Base-by-base conservation (phyloP, 1,284 basidiomycete species). In the Wolfiporia cocos region DNA sequence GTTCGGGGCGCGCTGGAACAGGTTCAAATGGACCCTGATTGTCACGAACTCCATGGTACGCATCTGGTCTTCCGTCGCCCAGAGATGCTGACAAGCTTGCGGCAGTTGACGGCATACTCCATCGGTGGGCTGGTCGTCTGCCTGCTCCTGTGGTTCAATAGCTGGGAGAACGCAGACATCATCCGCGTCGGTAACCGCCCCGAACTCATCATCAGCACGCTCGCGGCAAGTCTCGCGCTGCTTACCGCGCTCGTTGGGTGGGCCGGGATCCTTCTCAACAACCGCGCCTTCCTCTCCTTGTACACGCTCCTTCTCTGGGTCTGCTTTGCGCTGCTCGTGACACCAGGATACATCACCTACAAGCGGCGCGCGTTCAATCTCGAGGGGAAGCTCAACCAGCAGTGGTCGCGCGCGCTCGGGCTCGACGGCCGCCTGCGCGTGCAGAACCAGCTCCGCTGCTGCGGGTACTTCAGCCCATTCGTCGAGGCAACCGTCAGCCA, bases 211-310 rank as follows among this genome's bases (percentile, higher is more conserved):
- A 64, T 79, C 34, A 76, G 76, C n/a, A 81, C 77, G 14, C 52
- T 73, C 37, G 78, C 74, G 7, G 61, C 66, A 2, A 51, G 64
- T 5, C 50, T 78, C 29, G 71, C 67, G 41, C 57, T 76, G 40
- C 57, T 79, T 44, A 78, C 78, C 15, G 69, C 76, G 4, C 62
- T 81, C 34, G 63, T 81, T 51, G 78, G 78, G 48, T 80, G 72
- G 69, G 68, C 75, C 33, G 78, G 78, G 43, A 73, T 81, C 53
- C 62, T 81, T 17, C 71, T 81, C 54, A 81, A 81, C 69, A 78
- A 78, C 58, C 76, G 78, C 38, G 63, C 74, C 12, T 81, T 81
- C 71, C 67, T 81, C 44, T 74, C 76, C 37, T 59, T 74, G 32
- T 81, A 79, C 61, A 71, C 69, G 19, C 58, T 78, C 49, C 56